A percentile compares a stretch with the other conserved stretches of the same genome.
Conservation (phyloP, 2,329 filamentous ascomycete genomes). For the Fusarium ambrosium region DNA sequence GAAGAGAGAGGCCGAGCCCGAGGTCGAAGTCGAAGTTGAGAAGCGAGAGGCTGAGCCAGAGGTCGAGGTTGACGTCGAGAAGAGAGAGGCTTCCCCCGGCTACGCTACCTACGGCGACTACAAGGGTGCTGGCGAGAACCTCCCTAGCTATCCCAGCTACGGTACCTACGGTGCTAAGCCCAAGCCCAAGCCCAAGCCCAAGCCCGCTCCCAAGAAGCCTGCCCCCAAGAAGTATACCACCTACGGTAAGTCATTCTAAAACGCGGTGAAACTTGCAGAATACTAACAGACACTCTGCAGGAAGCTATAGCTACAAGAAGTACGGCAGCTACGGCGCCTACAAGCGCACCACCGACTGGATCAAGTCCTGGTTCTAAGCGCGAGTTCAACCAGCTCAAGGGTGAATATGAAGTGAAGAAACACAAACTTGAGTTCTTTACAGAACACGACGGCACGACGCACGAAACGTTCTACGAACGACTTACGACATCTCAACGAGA, state of each 20-base stretch:
- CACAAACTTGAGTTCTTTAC: neutral
- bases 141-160: slow-evolving; percentile 8
- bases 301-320: slow-evolving; percentile 27
- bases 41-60: slow-evolving; percentile 10
- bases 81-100: neutral
- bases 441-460: slow-evolving; percentile 16
- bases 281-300: neutral
- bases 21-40: slow-evolving; percentile 11
- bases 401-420: neutral
- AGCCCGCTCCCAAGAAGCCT: slow-evolving; percentile 12
- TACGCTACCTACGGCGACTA: slow-evolving; percentile 6
- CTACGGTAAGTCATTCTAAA: neutral
- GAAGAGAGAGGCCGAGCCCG: slow-evolving; percentile 9
- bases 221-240: slow-evolving; percentile 5
- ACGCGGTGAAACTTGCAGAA: neutral
- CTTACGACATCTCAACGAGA: slow-evolving; percentile 36
- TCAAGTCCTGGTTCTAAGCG: slow-evolving; percentile 31
- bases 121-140: slow-evolving; percentile 7
- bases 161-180: slow-evolving; percentile 9
- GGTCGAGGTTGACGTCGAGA: slow-evolving; percentile 9
- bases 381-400: neutral
- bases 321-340: slow-evolving; percentile 35
- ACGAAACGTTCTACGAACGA: slow-evolving; percentile 35
- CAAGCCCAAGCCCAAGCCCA: slow-evolving; percentile 2
- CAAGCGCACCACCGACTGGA: slow-evolving; percentile 28